Base-by-base conservation (phyloP, 768 basidiomycete genomes). In the Termitomyces sp. region DNA sequence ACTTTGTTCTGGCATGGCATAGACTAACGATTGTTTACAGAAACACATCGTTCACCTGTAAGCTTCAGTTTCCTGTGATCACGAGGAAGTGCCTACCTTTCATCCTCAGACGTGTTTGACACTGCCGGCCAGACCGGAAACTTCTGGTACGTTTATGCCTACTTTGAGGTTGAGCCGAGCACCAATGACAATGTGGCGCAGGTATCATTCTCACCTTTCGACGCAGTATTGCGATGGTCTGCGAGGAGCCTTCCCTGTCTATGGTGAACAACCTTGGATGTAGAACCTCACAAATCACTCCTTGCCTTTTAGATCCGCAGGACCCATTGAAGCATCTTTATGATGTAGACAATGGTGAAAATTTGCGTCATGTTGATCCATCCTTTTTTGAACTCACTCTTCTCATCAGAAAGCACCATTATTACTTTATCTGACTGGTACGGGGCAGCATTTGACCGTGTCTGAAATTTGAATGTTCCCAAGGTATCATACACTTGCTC, bases 171-270 rank as follows among this genome's bases (percentile, higher is more conserved):
- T n/a, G 18, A 36, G 22, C 16, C 3, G 15, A 24, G 22, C 24
- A 10, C 36, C 15, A 36, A 36, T 33, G 1, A 22, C 22, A 24
- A 51, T 10, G 34, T 26, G 16, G 20, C 33, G 9, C 56, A 68
- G 68, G 70, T 72, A 57, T 54, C 79, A 81, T 59, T 77, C 76
- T 15, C 80, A 81, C 54, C 66, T 72, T 41, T 70, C 71, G 5
- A 74, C 75, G 5, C 80, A 81, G 60, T 81, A 81, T 56, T 80
- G 80, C 29, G 80, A 82, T 57, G 81, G 80, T 63, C 18, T 75
- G 70, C 48, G 73, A 58, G 61, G 63, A 67, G 39, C 62, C 68
- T 56, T 71, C 69, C 45, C 64, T 24, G 64, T 70, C 15, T 68
- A 73, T 10, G 68, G 69, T 66, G 51, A 39, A 53, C 28, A 22